These are phyloP conservation scores for Aspergillus sp. DNA, from an alignment of 2,329 filamentous ascomycete species.

Conservation along the genomic window DNA sequence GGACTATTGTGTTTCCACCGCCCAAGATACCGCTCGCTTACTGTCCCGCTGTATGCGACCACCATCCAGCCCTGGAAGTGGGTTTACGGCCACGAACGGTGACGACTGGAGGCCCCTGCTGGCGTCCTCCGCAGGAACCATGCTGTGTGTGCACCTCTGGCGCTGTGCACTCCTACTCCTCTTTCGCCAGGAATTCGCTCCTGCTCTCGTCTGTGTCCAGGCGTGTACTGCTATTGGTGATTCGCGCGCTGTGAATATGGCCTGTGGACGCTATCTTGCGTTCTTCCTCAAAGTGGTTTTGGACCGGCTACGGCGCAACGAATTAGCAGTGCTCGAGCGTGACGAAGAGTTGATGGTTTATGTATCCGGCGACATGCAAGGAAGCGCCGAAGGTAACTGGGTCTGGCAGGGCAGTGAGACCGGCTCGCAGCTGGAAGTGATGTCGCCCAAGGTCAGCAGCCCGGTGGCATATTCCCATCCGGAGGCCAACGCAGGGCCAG, in stretches of 20 bases:
- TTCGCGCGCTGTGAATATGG: constrained; percentile 69
- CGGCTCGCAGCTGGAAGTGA: constrained; percentile 38
- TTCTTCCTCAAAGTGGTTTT: constrained; percentile 76
- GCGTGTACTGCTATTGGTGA: constrained; percentile 70
- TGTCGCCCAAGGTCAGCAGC: constrained; percentile 23
- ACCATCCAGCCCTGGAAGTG: constrained; percentile 18
- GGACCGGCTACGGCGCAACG: constrained; percentile 53
- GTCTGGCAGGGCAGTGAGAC: constrained; percentile 70
- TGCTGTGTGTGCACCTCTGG: constrained; percentile 83
- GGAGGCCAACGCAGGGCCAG: constrained; percentile 56
- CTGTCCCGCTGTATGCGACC: constrained; percentile 65
- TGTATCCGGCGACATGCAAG: constrained; percentile 82
- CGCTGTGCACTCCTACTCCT: constrained; percentile 80
- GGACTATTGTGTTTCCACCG: constrained; percentile 72
- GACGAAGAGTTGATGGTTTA: constrained; percentile 92
- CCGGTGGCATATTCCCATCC: constrained; percentile 18
- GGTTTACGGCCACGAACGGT: constrained; percentile 26
- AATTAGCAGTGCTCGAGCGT: constrained; percentile 49
- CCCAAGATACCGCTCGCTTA: constrained; percentile 76
- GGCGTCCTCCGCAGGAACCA: constrained; percentile 68
- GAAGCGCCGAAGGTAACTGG: constrained; percentile 75
- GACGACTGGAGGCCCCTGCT: constrained; percentile 58
- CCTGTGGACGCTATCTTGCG: constrained; percentile 77
- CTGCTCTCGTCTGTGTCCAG: constrained; percentile 72
- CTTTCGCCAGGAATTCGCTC: constrained; percentile 70